Percentiles rank a stretch among this genome's conserved stretches.
Conservation (phyloP, 768 basidiomycete genomes). For the Mycena capillaripes region DNA sequence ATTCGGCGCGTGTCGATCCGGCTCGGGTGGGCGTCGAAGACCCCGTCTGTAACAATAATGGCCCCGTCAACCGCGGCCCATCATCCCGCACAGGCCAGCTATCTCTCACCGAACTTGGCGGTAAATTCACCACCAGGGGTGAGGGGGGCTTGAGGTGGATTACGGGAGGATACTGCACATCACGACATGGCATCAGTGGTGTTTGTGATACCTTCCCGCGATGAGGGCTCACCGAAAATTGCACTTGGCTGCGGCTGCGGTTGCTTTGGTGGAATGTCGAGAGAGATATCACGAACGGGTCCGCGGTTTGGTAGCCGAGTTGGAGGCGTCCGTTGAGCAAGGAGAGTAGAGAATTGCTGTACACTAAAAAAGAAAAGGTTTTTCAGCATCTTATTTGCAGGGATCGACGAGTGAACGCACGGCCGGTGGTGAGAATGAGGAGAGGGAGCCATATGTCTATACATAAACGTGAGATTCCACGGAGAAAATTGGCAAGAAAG, state of each 20-base stretch:
- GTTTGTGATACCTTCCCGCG: background rate
- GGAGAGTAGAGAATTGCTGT: conserved; percentile 34
- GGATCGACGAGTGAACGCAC: conserved; percentile 5
- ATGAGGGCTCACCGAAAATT: conserved; percentile 9
- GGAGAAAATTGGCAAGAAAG: background rate
- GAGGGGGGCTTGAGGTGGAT: conserved; percentile 14
- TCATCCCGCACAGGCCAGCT: background rate
- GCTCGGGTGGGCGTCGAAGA: background rate
- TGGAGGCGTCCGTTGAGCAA: conserved; percentile 35
- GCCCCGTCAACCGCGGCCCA: background rate
- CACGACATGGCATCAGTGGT: conserved; percentile 22
- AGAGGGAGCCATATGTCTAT: conserved; percentile 31
- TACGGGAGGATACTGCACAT: conserved; percentile 11
- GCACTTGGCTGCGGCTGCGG: conserved; percentile 7
- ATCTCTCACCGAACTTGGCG: conserved; percentile 8
- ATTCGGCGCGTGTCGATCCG: no score
- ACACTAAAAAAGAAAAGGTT: conserved; percentile 11
- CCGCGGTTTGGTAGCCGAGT: conserved; percentile 26
- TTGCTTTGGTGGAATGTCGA: conserved; percentile 11
- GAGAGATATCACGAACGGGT: conserved; percentile 31
- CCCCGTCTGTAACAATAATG: no score
- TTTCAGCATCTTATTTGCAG: background rate
- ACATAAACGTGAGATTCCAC: background rate
- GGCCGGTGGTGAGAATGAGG: conserved; percentile 29
- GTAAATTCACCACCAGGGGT: background rate